These are phyloP conservation scores for Rugosomyces carneus DNA, from an alignment of 1,284 basidiomycete genomes.

Conservation along the genomic window DNA sequence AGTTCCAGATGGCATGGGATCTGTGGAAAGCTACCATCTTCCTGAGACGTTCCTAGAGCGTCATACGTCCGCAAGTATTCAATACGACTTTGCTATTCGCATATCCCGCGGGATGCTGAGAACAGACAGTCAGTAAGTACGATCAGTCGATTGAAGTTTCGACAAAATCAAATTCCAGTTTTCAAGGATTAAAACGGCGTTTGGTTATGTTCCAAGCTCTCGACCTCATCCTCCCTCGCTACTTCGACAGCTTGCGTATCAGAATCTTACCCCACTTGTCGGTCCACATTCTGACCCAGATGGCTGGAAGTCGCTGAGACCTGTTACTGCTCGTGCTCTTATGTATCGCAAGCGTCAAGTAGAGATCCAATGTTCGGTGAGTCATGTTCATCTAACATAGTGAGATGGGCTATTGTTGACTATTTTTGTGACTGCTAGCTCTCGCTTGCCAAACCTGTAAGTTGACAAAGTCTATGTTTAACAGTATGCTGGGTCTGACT, in stretches of 20 bases:
- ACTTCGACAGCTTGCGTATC: slow-evolving; percentile 43
- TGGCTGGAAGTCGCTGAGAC: slow-evolving; percentile 38
- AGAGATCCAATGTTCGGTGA: slow-evolving; percentile 38
- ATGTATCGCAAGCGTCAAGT: slow-evolving; percentile 33
- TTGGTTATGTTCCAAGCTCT: slow-evolving; percentile 42
- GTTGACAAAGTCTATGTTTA: slow-evolving; percentile 16
- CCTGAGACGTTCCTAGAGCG: slow-evolving; percentile 46
- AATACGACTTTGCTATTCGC: slow-evolving; percentile 39
- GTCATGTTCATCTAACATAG: slow-evolving; percentile 16
- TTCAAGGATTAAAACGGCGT: slow-evolving; percentile 40
- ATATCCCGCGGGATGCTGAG: slow-evolving; percentile 41
- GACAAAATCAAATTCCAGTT: not conserved
- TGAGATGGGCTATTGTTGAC: not conserved
- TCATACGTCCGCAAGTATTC: slow-evolving; percentile 36
- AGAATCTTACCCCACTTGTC: slow-evolving; percentile 34
- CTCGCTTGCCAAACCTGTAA: slow-evolving; percentile 37
- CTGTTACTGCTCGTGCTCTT: slow-evolving; percentile 33
- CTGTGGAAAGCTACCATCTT: slow-evolving; percentile 31
- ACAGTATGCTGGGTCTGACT: slow-evolving; percentile 6
- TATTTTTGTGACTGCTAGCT: slow-evolving; percentile 24
- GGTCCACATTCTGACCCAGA: slow-evolving; percentile 39
- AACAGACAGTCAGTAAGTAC: slow-evolving; percentile 38
- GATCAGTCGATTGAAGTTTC: not conserved
- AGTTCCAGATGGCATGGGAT: slow-evolving; percentile 28
- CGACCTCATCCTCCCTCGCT: slow-evolving; percentile 38